A percentile compares a stretch with the other conserved stretches of the same genome.
These are phyloP conservation scores for Cinnamomum micranthum DNA, from an alignment of 164 flowering plant species.

Conservation along the genomic window DNA sequence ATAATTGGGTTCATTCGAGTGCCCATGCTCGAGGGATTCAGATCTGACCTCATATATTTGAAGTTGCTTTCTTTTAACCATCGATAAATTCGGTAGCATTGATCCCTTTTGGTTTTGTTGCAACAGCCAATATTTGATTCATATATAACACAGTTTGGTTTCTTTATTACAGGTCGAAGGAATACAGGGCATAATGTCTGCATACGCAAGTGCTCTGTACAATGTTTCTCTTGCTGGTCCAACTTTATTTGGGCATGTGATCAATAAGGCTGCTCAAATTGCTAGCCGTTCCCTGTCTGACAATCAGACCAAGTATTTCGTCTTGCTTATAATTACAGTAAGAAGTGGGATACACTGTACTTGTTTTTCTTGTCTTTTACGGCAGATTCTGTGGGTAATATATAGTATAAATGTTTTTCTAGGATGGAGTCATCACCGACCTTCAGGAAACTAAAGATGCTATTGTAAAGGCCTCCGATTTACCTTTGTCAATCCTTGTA, in stretches of 20 bases:
- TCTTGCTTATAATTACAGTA: constrained; percentile 85
- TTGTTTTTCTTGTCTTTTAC: background rate
- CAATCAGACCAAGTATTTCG: constrained; percentile 52
- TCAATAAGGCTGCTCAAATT: constrained; percentile 73
- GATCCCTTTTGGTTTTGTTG: background rate
- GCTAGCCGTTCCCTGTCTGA: constrained; percentile 49
- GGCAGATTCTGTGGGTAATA: background rate
- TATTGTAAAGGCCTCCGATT: constrained; percentile 86
- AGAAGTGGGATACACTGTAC: background rate
- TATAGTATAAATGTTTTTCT: constrained; percentile 4
- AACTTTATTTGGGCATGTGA: constrained; percentile 79
- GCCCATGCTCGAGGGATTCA: background rate
- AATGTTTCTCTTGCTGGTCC: constrained; percentile 80
- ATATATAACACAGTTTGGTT: background rate
- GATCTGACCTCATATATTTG: background rate
- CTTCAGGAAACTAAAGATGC: constrained; percentile 79
- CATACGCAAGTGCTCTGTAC: constrained; percentile 64
- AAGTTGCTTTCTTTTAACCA: background rate
- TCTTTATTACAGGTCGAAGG: constrained; percentile 63
- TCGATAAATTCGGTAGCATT: background rate
- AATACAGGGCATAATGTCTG: constrained; percentile 74
- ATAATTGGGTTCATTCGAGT: background rate
- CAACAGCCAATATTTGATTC: background rate
- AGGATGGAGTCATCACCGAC: constrained; percentile 95
- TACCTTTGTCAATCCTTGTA: constrained; percentile 83